Evolutionary conservation across 2,329 filamentous ascomycete genomes (phyloP).

Genomic region (Pseudogymnoascus pannorum): DNA sequence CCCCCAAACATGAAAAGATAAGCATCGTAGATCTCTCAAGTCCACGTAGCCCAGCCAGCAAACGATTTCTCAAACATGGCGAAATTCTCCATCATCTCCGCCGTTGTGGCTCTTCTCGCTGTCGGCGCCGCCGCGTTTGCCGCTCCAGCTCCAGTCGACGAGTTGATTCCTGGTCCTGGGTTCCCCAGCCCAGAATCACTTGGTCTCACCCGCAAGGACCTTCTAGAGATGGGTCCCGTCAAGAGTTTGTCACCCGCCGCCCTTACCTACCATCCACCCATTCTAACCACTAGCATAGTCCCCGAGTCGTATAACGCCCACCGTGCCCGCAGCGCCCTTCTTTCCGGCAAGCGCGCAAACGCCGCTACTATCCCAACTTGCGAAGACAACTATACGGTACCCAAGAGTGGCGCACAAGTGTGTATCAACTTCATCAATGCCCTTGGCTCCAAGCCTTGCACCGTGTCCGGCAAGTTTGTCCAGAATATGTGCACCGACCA

Average conservation of each 20-base stretch:
- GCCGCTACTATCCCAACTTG: not conserved
- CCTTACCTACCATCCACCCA: not conserved
- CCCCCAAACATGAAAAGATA: not conserved
- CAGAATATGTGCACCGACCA: not conserved
- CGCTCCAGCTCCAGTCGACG: not conserved
- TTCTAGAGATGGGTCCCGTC: not conserved
- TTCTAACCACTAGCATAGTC: not conserved
- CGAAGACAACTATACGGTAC: not conserved
- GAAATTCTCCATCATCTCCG: not conserved
- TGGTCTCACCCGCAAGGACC: not conserved
- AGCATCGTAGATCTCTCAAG: not conserved
- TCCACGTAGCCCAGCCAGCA: not conserved
- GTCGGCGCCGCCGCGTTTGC: not conserved
- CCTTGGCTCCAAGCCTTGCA: not conserved
- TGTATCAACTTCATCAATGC: not conserved
- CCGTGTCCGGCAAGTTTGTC: not conserved
- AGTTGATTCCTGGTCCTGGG: not conserved
- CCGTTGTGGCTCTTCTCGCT: not conserved
- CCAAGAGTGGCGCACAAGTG: not conserved
- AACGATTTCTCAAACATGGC: not conserved
- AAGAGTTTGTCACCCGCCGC: not conserved
- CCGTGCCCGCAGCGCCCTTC: not conserved
- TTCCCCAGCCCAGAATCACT: not conserved
- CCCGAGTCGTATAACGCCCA: slow-evolving; percentile 1
- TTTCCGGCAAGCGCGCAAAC: not conserved